Evolutionary conservation across 768 basidiomycete genomes (phyloP), one percentile per base, ranked within the genome.

Genomic region (Collybiopsis confluens): DNA sequence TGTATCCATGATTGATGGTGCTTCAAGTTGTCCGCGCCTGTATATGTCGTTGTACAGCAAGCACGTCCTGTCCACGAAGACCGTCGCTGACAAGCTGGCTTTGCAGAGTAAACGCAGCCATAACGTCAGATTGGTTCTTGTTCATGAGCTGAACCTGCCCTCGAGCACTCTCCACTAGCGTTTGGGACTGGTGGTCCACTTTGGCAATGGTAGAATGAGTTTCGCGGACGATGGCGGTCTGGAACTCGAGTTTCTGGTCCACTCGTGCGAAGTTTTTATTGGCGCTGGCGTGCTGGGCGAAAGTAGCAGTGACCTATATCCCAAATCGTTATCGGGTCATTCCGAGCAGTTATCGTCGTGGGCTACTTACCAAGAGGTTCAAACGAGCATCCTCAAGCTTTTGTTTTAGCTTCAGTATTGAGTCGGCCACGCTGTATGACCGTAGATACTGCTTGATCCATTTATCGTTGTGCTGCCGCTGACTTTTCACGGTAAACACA

Each of bases 371-470:
- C 45, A 46, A 10, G 16, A 46, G 27, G 10, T 30, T 46, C n/a
- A 46, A 30, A 30, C 45, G 45, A n/a, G 27, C 45, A 7, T 46
- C 45, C 7, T 46, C 45, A 11, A 46, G 20, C 27, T 30, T 46
- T 8, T 7, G 27, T 20, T 46, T 46, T 18, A 46, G 45, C 20
- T 28, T 27, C n/a, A 46, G 24, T 9, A 46, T 35, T 16, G 45
- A 27, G 4, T 46, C 45, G 45, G n/a, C 21, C 18, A 46, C n/a
- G 21, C 45, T 46, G 20, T 46, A 30, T 18, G 45, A 46, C 10
- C 33, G 45, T 10, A 46, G 45, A 11, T 30, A 46, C 18, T 46
- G 45, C 30, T 46, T 46, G 9, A 46, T 23, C 45, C 45, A 46
- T 11, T 46, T 46, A 28, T 46, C 30, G 45, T 46, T 46, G 10